Base-by-base conservation (phyloP, 805 yeast genomes). In the Nakazawaea ambrosiae region DNA sequence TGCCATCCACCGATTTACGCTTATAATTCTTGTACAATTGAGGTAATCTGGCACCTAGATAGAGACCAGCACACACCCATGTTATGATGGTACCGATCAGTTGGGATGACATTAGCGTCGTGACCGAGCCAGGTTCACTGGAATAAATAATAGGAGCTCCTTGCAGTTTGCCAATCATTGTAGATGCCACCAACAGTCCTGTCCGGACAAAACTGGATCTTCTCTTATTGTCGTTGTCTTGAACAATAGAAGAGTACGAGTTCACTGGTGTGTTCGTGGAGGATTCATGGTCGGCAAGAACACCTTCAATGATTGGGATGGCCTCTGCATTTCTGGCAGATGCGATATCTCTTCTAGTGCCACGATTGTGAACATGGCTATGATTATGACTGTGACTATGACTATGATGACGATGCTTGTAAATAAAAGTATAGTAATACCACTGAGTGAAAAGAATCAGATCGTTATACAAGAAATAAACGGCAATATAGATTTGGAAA, bases 1-100 rank as follows among this genome's bases (percentile, higher is more conserved):
- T 66, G 2, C 96, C 97, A 24, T 81, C 80, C 0, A 94, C 92
- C 1, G 96, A 84, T 53, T 84, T 83, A 27, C 96, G 66, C 36
- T 63, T 49, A 54, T 75, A 80, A 58, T 89, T 89, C 55, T 83
- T 87, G 52, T 70, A 61, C 35, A 89, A 63, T 53, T 89, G 97
- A 1, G 97, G 97, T 33, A 87, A 55, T 44, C 97, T 68, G 3
- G 96, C 83, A 9, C 77, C 63, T 31, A 87, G 70, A 53, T 90
- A 89, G 37, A 85, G 75, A 4, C 59, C 48, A 0, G 95, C 84
- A 45, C 95, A 86, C 2, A 69, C 48, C 94, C 96, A 89, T 0
- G 97, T 88, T 29, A 83, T 54, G 0, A 60, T 24, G 4, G 53
- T 46, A 0, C 87, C 83, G 16, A 70, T 35, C 2, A 34, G 33